These are phyloP conservation scores for Miscanthus lutarioriparius DNA, from an alignment of 176 grass and related monocot species.

Conservation along the genomic window DNA sequence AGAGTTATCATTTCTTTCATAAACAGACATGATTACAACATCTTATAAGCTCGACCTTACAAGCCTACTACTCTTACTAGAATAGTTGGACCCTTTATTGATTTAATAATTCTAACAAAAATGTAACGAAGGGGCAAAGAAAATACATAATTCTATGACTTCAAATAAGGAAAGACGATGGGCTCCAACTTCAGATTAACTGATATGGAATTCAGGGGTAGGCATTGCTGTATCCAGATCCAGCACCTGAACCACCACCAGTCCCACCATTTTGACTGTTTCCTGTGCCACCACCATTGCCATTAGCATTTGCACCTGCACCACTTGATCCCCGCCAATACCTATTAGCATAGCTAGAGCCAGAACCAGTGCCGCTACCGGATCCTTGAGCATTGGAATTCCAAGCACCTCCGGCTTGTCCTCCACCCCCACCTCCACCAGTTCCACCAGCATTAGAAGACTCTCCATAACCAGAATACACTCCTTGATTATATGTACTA, in stretches of 20 bases:
- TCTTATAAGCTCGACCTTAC: too few species aligned
- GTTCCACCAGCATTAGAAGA: neutral
- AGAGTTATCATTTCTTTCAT: neutral
- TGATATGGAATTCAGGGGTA: neutral
- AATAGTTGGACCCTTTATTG: neutral
- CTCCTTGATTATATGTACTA: too few species aligned
- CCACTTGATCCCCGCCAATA: too few species aligned
- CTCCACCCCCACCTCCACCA: neutral
- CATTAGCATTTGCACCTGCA: neutral
- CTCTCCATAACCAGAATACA: neutral
- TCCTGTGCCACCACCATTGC: neutral
- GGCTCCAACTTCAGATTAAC: neutral
- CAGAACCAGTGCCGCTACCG: neutral
- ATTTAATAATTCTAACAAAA: neutral
- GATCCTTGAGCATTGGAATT: neutral
- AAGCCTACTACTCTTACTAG: too few species aligned
- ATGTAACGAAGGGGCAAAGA: neutral
- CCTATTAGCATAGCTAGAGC: neutral
- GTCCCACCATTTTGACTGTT: neutral
- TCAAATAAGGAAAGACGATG: neutral
- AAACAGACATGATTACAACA: too few species aligned
- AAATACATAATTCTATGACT: neutral
- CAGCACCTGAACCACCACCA: neutral
- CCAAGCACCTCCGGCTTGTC: neutral
- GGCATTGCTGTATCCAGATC: neutral